Conservation (phyloP, 768 basidiomycete genomes). For the Agrocybe praecox region DNA sequence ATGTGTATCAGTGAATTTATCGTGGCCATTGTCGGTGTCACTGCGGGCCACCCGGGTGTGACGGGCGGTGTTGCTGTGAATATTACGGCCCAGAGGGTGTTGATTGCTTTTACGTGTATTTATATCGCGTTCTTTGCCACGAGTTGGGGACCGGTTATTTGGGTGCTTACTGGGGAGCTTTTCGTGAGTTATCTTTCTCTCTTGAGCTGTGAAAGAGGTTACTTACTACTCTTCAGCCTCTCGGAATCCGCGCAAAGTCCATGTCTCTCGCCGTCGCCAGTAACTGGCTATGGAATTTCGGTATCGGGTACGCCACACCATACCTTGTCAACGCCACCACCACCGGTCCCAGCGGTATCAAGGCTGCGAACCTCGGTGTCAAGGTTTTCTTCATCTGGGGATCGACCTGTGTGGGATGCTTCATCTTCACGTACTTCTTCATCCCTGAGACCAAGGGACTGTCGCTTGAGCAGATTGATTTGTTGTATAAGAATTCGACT, state of each 20-base stretch:
- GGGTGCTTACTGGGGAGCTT: conserved; percentile 74
- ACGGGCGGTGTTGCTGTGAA: conserved; percentile 27
- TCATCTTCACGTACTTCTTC: conserved; percentile 61
- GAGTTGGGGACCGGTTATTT: conserved; percentile 74
- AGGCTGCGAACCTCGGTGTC: conserved; percentile 50
- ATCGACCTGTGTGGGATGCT: conserved; percentile 61
- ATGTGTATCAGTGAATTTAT: conserved; percentile 88
- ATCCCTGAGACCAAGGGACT: conserved; percentile 63
- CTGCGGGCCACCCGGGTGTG: conserved; percentile 21
- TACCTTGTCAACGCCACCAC: conserved; percentile 51
- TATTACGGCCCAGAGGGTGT: conserved; percentile 52
- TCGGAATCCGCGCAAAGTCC: conserved; percentile 76
- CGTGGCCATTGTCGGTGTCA: conserved; percentile 49
- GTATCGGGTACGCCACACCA: conserved; percentile 61
- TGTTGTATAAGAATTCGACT: conserved; percentile 65
- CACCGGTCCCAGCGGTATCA: conserved; percentile 17
- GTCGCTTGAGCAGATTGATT: conserved; percentile 80
- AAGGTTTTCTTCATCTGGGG: conserved; percentile 89
- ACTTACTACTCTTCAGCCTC: conserved; percentile 37
- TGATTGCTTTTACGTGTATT: conserved; percentile 60
- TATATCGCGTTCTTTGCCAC: conserved; percentile 45
- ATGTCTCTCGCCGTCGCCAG: conserved; percentile 65
- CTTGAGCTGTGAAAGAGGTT: background rate
- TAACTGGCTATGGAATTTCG: conserved; percentile 76
- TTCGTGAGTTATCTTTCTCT: conserved; percentile 38